A percentile compares a stretch with the other conserved stretches of the same genome.
phyloP scores from a whole-genome alignment of 495 filamentous ascomycete genomes.

The Tuber indicum region DNA sequence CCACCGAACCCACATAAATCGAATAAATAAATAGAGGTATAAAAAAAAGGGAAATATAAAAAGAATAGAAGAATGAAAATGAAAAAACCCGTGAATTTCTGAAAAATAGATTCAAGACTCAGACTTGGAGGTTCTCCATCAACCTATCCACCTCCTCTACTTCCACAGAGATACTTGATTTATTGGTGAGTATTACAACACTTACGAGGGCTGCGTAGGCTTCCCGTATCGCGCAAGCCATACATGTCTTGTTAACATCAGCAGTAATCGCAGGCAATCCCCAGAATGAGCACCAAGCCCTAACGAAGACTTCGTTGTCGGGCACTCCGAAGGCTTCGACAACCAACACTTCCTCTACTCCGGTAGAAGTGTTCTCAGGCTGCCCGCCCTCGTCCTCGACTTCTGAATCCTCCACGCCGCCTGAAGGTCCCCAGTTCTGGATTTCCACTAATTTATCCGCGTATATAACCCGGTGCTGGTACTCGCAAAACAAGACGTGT shows the following conservation, averaged over 20 bases:
- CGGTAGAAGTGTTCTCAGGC: slow-evolving; percentile 18
- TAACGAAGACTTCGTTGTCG: slow-evolving; percentile 67
- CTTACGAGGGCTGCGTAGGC: slow-evolving; percentile 63
- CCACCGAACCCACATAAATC: slow-evolving; percentile 16
- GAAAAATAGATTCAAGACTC: slow-evolving; percentile 14
- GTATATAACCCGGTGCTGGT: slow-evolving; percentile 51
- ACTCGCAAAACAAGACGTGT: slow-evolving; percentile 64
- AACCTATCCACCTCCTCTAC: slow-evolving; percentile 43
- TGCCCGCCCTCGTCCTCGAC: slow-evolving; percentile 26
- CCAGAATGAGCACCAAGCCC: slow-evolving; percentile 67
- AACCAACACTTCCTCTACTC: slow-evolving; percentile 56
- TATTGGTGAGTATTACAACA: slow-evolving; percentile 61
- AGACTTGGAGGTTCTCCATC: slow-evolving; percentile 37
- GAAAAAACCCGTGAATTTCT: slow-evolving; percentile 9
- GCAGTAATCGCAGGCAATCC: slow-evolving; percentile 61
- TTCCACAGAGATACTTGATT: slow-evolving; percentile 44
- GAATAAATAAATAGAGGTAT: slow-evolving; percentile 7
- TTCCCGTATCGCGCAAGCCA: slow-evolving; percentile 64
- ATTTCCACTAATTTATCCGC: slow-evolving; percentile 57
- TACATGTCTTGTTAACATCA: slow-evolving; percentile 60
- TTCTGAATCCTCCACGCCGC: slow-evolving; percentile 23
- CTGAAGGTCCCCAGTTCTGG: slow-evolving; percentile 53
- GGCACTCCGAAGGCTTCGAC: slow-evolving; percentile 62
- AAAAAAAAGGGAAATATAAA: neutral
- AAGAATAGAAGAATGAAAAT: slow-evolving; percentile 4